phyloP scores from a whole-genome alignment of 2,329 filamentous ascomycete genomes.

The Neonectria ditissima region DNA sequence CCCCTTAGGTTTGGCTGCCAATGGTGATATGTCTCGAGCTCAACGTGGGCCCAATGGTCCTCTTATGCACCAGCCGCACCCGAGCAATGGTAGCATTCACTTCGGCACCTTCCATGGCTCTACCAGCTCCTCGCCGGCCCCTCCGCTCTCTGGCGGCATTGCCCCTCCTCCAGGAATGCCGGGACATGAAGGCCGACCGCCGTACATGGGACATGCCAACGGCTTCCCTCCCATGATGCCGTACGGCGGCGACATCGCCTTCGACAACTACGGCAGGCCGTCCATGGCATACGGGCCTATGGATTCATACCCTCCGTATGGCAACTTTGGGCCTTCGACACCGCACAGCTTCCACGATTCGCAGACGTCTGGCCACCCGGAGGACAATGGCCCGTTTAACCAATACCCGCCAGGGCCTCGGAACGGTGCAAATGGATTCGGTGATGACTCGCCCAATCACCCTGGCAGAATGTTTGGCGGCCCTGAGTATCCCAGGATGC shows the following conservation, averaged over 20 bases:
- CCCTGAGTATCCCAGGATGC: constrained; percentile 49
- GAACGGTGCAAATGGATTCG: constrained; percentile 49
- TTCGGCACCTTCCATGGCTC: constrained; percentile 68
- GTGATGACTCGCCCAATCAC: constrained; percentile 48
- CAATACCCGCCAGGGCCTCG: constrained; percentile 55
- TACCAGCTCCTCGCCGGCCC: constrained; percentile 68
- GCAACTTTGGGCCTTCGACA: constrained; percentile 64
- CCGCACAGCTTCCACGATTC: constrained; percentile 73
- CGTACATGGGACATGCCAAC: constrained; percentile 50
- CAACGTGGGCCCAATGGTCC: constrained; percentile 51
- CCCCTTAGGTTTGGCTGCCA: constrained; percentile 45
- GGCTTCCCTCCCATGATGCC: constrained; percentile 54
- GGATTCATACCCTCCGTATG: constrained; percentile 50
- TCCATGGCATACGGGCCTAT: constrained; percentile 50
- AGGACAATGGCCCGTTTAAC: constrained; percentile 57
- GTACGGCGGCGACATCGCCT: constrained; percentile 50
- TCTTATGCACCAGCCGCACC: constrained; percentile 63
- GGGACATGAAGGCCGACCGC: constrained; percentile 48
- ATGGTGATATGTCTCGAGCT: constrained; percentile 49
- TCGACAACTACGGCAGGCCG: constrained; percentile 55
- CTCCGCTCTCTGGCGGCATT: constrained; percentile 60
- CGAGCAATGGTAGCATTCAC: constrained; percentile 67
- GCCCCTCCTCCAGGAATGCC: constrained; percentile 62
- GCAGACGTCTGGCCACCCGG: constrained; percentile 64
- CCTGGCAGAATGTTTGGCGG: constrained; percentile 48